These are phyloP conservation scores for Nannochloris sp. DNA, from an alignment of 139 green algal genomes.

Conservation along the genomic window DNA sequence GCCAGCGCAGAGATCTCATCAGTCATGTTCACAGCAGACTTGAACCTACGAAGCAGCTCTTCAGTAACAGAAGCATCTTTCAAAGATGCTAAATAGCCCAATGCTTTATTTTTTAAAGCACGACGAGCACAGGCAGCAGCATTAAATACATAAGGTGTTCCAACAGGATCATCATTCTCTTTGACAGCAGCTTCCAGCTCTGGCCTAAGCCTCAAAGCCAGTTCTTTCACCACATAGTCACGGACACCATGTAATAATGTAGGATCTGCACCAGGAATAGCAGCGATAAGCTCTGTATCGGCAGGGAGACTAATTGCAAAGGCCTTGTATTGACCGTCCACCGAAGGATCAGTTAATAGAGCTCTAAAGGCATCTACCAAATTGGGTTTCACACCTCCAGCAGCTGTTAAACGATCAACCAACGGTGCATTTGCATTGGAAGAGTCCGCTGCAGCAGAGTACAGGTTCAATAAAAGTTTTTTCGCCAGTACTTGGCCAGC, in stretches of 20 bases:
- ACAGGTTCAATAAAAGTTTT: conserved; percentile 73
- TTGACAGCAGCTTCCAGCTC: conserved; percentile 61
- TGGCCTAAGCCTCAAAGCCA: conserved; percentile 63
- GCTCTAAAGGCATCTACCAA: conserved; percentile 58
- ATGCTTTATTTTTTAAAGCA: conserved; percentile 75
- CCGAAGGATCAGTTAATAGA: conserved; percentile 32
- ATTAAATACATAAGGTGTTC: conserved; percentile 54
- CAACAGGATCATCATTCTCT: conserved; percentile 50
- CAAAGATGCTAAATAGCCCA: conserved; percentile 66
- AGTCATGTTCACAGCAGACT: conserved; percentile 94
- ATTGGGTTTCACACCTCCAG: conserved; percentile 48
- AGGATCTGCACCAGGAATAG: conserved; percentile 66
- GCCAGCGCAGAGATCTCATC: conserved; percentile 81
- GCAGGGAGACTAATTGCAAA: conserved; percentile 59
- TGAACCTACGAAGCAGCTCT: conserved; percentile 48
- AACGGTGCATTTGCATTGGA: conserved; percentile 8
- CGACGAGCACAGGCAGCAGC: conserved; percentile 53
- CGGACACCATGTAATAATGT: conserved; percentile 61
- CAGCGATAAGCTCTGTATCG: conserved; percentile 65
- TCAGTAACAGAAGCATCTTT: conserved; percentile 52
- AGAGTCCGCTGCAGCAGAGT: conserved; percentile 28
- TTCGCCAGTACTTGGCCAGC: conserved; percentile 71
- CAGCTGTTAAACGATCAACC: conserved; percentile 16
- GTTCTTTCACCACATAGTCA: conserved; percentile 52
- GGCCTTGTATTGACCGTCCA: conserved; percentile 68